Conservation (phyloP, 2,329 filamentous ascomycete species). For the Ilyonectria sp. region DNA sequence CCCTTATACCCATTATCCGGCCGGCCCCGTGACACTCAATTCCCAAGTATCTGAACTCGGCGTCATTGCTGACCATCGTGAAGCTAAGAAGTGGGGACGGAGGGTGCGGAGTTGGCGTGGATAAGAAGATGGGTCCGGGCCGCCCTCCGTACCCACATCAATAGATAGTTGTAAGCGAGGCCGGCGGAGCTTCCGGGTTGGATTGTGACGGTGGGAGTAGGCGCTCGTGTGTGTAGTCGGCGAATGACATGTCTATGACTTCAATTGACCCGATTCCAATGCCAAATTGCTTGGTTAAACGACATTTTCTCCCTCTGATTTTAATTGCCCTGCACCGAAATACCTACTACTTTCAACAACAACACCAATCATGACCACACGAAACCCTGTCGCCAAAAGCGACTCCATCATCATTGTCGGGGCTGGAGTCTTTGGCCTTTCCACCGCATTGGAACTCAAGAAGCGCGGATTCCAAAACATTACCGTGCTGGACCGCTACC, state of each 20-base stretch:
- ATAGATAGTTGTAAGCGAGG: background rate
- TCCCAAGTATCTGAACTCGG: background rate
- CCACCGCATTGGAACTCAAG: slow-evolving; percentile 63
- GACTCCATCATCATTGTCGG: slow-evolving; percentile 57
- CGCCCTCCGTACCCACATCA: slow-evolving; percentile 1
- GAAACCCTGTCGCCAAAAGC: slow-evolving; percentile 39
- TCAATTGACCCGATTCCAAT: background rate
- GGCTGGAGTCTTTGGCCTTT: slow-evolving; percentile 66
- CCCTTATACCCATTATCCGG: slow-evolving; percentile 21
- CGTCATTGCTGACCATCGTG: background rate
- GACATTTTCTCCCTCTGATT: background rate
- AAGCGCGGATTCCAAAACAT: slow-evolving; percentile 61
- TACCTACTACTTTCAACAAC: background rate
- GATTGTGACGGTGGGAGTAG: background rate
- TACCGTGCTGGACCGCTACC: slow-evolving; percentile 61
- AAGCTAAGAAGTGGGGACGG: slow-evolving; percentile 3
- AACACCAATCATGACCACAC: slow-evolving; percentile 35
- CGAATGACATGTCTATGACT: background rate
- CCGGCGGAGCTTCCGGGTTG: background rate
- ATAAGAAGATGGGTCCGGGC: background rate
- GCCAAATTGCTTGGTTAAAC: background rate
- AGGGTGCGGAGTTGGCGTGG: background rate
- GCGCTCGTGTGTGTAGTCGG: background rate
- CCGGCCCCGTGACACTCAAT: background rate
- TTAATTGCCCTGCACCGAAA: background rate